These are phyloP conservation scores for Raddia distichophylla DNA, from an alignment of 176 grass and related monocot genomes.

Conservation along the genomic window DNA sequence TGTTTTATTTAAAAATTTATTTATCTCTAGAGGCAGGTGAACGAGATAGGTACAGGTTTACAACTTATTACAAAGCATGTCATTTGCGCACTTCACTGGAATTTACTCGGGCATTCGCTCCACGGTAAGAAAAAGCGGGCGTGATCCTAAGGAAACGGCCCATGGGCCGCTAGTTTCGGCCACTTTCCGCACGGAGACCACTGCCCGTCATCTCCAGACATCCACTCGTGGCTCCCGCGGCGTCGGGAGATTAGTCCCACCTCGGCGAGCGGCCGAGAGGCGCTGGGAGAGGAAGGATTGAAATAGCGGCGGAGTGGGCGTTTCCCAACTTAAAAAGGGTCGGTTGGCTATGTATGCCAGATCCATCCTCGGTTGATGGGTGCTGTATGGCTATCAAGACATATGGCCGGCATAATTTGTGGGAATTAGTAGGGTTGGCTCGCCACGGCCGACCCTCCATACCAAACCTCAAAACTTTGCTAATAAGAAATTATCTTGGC, in stretches of 20 bases:
- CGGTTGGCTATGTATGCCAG: constrained; percentile 92
- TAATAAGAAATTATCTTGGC: too few species aligned
- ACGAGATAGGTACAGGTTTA: neutral
- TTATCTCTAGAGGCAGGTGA: constrained; percentile 11
- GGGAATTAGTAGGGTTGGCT: constrained; percentile 68
- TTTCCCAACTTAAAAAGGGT: constrained; percentile 33
- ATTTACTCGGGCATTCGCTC: too few species aligned
- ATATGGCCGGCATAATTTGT: constrained; percentile 99
- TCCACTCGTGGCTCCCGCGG: neutral
- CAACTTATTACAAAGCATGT: too few species aligned
- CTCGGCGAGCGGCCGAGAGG: neutral
- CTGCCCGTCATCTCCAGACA: too few species aligned
- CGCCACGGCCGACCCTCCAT: constrained; percentile 71
- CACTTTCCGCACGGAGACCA: neutral
- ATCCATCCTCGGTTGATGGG: constrained; percentile 68
- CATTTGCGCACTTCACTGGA: too few species aligned
- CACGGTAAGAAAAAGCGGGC: too few species aligned
- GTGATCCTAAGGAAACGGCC: neutral
- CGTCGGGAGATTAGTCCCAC: neutral
- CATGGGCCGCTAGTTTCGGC: neutral
- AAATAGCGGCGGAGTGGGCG: neutral
- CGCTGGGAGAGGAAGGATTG: too few species aligned
- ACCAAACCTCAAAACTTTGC: fast-evolving
- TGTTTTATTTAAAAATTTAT: too few species aligned
- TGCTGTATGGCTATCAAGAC: constrained; percentile 99